Evolutionary conservation across 2,329 filamentous ascomycete genomes (phyloP).

Genomic region (Colletotrichum sp.): DNA sequence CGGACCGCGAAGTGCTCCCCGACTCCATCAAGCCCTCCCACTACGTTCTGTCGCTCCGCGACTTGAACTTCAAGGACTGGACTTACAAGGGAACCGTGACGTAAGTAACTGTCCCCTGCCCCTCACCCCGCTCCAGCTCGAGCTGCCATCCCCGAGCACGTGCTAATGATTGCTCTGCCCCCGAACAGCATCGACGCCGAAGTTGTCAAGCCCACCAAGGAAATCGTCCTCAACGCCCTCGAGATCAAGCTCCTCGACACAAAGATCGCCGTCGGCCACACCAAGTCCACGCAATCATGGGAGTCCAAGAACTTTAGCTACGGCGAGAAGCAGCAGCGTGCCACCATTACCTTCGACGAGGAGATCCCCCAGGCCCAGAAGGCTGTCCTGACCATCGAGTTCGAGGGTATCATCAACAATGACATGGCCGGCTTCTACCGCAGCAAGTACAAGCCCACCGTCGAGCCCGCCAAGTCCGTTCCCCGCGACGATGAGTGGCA

Average conservation of each 20-base stretch:
- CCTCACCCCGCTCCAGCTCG: constrained; percentile 5
- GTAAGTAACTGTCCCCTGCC: constrained; percentile 38
- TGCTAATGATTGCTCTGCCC: not conserved
- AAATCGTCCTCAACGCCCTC: constrained; percentile 84
- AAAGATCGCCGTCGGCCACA: constrained; percentile 64
- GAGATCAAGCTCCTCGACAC: constrained; percentile 77
- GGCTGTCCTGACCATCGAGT: constrained; percentile 72
- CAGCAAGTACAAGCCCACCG: constrained; percentile 87
- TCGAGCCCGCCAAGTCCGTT: constrained; percentile 75
- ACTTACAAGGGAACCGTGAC: constrained; percentile 82
- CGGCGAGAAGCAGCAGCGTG: constrained; percentile 84
- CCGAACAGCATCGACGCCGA: constrained; percentile 71
- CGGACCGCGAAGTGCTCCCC: constrained; percentile 67
- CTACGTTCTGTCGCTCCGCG: constrained; percentile 82
- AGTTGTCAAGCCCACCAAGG: constrained; percentile 73
- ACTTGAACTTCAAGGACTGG: constrained; percentile 77
- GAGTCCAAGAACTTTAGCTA: constrained; percentile 75
- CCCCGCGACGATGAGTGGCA: constrained; percentile 73
- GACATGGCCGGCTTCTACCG: constrained; percentile 94
- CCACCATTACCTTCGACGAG: constrained; percentile 76
- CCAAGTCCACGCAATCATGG: constrained; percentile 60
- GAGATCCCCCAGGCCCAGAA: constrained; percentile 72
- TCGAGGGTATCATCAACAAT: constrained; percentile 84
- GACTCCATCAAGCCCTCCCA: constrained; percentile 78
- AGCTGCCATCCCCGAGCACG: not conserved